Evolutionary conservation across 257 asterid genomes (phyloP), one percentile per base, ranked within the genome.

Genomic region (Primulina eburnea): DNA sequence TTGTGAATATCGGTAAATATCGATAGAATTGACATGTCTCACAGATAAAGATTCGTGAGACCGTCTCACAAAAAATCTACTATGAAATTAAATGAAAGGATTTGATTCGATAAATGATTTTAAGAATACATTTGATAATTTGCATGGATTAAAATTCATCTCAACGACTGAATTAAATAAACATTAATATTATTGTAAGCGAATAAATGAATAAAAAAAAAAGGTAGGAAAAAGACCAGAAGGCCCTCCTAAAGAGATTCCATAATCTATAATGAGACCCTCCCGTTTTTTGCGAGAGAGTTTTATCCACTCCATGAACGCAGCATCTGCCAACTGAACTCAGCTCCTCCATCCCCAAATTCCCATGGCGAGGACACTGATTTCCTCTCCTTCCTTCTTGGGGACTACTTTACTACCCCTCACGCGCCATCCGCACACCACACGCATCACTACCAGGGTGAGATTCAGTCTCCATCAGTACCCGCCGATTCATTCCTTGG

Each of bases 361-460:
- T 68, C 34, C 82, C 78, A 92, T 94, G 99, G 97, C 99, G 86
- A 84, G 91, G 86, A 70, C 87, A n/a, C 82, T 91, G n/a, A 83
- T 94, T 57, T 94, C 95, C 29, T 89, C 96, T 56, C 93, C 91
- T 4, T 78, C 85, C 7, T 82, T 89, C 69, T 24, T 85, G 68
- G 95, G 95, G 0, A 82, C 86, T 53, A 88, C 86, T 62, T 79
- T 89, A 0, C 95, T 89, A 18, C 80, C 88, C 10, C 71, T 82
- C 60, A 64, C 86, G 60, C 89, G 88, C 80, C 91, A 73, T 69
- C 82, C 77, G 18, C 89, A 68, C 10, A 67, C 70, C 63, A 75
- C 86, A 81, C 80, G 84, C 69, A 65, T 89, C 69, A 78, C 73
- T 68, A 86, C 96, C 30, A 76, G 77, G 69, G 88, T 91, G 20